These are phyloP conservation scores for Sporothrix protearum DNA, from an alignment of 2,329 filamentous ascomycete genomes.

Conservation along the genomic window DNA sequence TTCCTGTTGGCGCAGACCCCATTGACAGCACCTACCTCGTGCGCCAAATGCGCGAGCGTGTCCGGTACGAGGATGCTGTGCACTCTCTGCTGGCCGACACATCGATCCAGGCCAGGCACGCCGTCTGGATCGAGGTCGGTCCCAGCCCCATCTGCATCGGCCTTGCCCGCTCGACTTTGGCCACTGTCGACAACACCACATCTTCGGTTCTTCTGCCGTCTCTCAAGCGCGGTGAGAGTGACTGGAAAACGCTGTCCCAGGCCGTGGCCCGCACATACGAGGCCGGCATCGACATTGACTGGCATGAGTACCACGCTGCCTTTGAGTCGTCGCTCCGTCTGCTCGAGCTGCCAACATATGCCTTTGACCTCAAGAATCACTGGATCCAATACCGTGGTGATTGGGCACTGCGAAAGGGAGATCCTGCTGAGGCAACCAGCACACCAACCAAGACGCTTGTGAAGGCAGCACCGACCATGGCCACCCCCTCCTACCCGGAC, in stretches of 20 bases:
- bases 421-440: conserved; percentile 33
- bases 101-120: conserved; percentile 48
- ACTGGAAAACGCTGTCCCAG: conserved; percentile 59
- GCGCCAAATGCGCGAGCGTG: conserved; percentile 47
- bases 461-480: not conserved
- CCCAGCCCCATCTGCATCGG: conserved; percentile 66
- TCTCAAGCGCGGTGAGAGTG: conserved; percentile 58
- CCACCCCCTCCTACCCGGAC: conserved; percentile 36
- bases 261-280: not conserved
- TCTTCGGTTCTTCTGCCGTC: conserved; percentile 51
- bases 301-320: conserved; percentile 64
- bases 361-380: conserved; percentile 71
- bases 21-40: conserved; percentile 53
- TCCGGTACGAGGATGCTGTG: conserved; percentile 57
- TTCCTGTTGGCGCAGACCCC: conserved; percentile 47
- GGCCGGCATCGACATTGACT: conserved; percentile 62
- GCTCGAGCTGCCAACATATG: conserved; percentile 64
- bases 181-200: conserved; percentile 54
- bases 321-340: conserved; percentile 45
- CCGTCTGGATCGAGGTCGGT: conserved; percentile 68
- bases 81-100: conserved; percentile 61
- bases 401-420: conserved; percentile 67
- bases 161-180: conserved; percentile 55
- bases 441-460: conserved; percentile 33
- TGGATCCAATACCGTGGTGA: conserved; percentile 63